Base-by-base conservation (phyloP, 192 early-diverging fungal genomes). In the Kickxella alabastrina region DNA sequence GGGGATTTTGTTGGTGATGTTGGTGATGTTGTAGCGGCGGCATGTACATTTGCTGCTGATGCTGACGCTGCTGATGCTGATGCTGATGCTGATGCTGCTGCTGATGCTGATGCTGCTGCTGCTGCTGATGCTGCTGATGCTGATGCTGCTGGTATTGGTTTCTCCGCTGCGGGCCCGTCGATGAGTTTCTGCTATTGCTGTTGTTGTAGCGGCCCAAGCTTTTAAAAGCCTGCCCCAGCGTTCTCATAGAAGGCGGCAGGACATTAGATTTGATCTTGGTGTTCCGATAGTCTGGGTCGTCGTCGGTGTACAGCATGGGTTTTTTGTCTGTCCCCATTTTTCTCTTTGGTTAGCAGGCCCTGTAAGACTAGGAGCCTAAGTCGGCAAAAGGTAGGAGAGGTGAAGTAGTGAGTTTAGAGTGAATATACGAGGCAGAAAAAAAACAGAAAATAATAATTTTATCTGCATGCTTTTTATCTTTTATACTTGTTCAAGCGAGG, bases 221-320 rank as follows among this genome's bases (percentile, higher is more conserved):
- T n/a, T n/a, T n/a, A n/a, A n/a, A n/a, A n/a, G n/a, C n/a, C n/a
- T n/a, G n/a, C n/a, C n/a, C n/a, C 26, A 74, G 18, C 18, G 55
- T 54, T 10, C 17, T 18, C 0, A 74, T 34, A 2, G 57, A 62
- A 6, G 70, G 70, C 2, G 63, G 70, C 3, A 49, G 55, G 10
- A 74, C 24, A 14, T 54, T 50, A 8, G 59, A 58, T 0, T 53
- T 37, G 12, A 65, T 10, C 27, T 39, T 51, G 23, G 62, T 62
- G 38, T 35, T 39, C 12, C 32, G 44, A 38, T 66, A 74, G 28
- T 28, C 44, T 5, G 59, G 59, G 9, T 74, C 70, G 14, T 48
- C 46, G 34, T 74, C 63, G 10, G 59, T 54, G 46, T 58, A 74
- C 42, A 74, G 29, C 8, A 28, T 10, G 21, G 43, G 34, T 21